Conservation (phyloP, 2,329 filamentous ascomycete genomes). For the Fusarium torreyae region DNA sequence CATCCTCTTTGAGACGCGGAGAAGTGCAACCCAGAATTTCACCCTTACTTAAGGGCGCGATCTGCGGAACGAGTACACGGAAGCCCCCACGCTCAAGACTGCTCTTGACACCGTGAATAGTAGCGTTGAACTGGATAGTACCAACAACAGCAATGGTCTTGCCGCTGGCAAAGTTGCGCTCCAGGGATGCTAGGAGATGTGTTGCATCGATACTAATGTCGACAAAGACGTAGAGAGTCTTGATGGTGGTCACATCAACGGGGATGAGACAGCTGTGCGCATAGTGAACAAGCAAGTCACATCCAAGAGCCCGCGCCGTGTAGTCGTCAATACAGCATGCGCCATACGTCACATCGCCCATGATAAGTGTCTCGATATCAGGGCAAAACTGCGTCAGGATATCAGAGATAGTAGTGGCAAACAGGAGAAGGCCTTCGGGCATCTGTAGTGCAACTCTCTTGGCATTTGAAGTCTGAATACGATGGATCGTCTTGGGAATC, state of each 20-base stretch:
- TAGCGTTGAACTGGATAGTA: slow-evolving; percentile 99
- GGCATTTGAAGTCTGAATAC: slow-evolving; percentile 84
- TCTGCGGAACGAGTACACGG: slow-evolving; percentile 89
- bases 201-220: slow-evolving; percentile 95
- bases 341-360: slow-evolving; percentile 99
- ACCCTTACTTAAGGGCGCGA: slow-evolving; percentile 91
- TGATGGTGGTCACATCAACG: slow-evolving; percentile 96
- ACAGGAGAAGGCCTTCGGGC: slow-evolving; percentile 93
- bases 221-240: slow-evolving; percentile 97
- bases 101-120: slow-evolving; percentile 86
- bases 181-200: slow-evolving; percentile 88
- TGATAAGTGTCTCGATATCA: slow-evolving; percentile 92
- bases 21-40: slow-evolving; percentile 99
- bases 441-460: slow-evolving; percentile 95
- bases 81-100: slow-evolving; percentile 88
- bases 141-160: slow-evolving; percentile 95
- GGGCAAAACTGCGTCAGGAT: slow-evolving; percentile 96
- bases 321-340: slow-evolving; percentile 99
- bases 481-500: slow-evolving; percentile 97
- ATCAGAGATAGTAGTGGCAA: slow-evolving; percentile 97
- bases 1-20: slow-evolving; percentile 74
- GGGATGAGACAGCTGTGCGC: slow-evolving; percentile 97
- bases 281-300: slow-evolving; percentile 95
- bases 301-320: slow-evolving; percentile 92
- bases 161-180: slow-evolving; percentile 87